phyloP scores from a whole-genome alignment of 2,329 filamentous ascomycete genomes.

The Scortechinia acanthostroma region DNA sequence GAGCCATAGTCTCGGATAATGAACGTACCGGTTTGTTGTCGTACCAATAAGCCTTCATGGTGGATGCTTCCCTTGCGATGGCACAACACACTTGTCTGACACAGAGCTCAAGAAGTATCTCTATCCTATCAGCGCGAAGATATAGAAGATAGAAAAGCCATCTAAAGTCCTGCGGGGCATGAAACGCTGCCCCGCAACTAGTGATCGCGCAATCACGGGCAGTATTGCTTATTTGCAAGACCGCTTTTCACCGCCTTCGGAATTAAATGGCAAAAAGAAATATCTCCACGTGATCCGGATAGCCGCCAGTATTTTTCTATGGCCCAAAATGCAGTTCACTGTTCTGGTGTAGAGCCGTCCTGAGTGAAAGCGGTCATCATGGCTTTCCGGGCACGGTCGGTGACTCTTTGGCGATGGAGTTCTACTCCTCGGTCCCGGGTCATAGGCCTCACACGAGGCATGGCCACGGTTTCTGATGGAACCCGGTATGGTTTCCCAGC shows the following conservation, averaged over 20 bases:
- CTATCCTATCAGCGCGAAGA: too few species aligned
- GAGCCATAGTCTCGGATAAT: background rate
- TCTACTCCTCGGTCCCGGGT: background rate
- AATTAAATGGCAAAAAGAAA: too few species aligned
- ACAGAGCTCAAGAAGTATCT: too few species aligned
- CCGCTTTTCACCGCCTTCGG: too few species aligned
- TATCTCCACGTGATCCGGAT: too few species aligned
- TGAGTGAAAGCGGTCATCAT: too few species aligned
- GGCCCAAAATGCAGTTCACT: too few species aligned
- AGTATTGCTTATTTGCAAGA: too few species aligned
- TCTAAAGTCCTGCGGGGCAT: background rate
- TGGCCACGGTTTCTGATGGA: background rate
- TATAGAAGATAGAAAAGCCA: background rate
- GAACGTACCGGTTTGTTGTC: conserved; percentile 42
- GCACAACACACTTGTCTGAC: conserved; percentile 2
- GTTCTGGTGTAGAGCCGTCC: too few species aligned
- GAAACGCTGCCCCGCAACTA: conserved; percentile 1
- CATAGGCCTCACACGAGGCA: background rate
- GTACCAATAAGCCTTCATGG: conserved; percentile 51
- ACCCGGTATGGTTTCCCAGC: background rate
- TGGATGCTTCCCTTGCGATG: conserved; percentile 8
- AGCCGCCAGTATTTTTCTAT: too few species aligned
- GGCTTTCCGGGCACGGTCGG: background rate
- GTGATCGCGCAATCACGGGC: conserved; percentile 3
- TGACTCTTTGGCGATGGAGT: background rate